A percentile compares a stretch with the other conserved stretches of the same genome.
These are phyloP conservation scores for Saccharomycopsis oosterbeekiorum DNA, from an alignment of 805 yeast genomes.

Conservation along the genomic window DNA sequence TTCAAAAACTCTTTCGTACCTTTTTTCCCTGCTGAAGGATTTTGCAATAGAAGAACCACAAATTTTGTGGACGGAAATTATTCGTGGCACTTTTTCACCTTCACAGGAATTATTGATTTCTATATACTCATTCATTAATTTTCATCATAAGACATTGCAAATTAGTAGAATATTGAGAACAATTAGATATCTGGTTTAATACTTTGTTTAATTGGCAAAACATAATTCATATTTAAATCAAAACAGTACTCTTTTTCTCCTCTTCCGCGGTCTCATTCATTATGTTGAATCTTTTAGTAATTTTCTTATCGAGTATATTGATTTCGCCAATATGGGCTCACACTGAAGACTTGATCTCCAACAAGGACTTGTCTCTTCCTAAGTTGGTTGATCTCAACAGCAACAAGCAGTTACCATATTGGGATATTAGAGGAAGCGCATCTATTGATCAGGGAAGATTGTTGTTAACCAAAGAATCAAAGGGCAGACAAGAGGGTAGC, in stretches of 20 bases:
- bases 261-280: background rate
- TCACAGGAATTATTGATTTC: background rate
- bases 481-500: slow-evolving; percentile 28
- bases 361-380: slow-evolving; percentile 15
- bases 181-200: background rate
- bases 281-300: background rate
- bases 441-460: slow-evolving; percentile 43
- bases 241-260: background rate
- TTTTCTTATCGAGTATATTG: background rate
- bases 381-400: slow-evolving; percentile 12
- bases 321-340: background rate
- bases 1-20: background rate
- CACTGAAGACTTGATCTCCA: background rate
- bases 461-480: slow-evolving; percentile 36
- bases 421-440: slow-evolving; percentile 33
- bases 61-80: background rate
- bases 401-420: slow-evolving; percentile 23
- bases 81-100: slow-evolving; percentile 1
- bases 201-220: background rate
- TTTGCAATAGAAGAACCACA: background rate
- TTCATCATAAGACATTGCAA: background rate
- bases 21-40: background rate
- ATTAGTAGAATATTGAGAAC: background rate
- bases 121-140: background rate
- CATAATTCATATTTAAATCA: no score